These are phyloP conservation scores for Suhomyces xylopsoci DNA, from an alignment of 805 yeast genomes.

Conservation along the genomic window DNA sequence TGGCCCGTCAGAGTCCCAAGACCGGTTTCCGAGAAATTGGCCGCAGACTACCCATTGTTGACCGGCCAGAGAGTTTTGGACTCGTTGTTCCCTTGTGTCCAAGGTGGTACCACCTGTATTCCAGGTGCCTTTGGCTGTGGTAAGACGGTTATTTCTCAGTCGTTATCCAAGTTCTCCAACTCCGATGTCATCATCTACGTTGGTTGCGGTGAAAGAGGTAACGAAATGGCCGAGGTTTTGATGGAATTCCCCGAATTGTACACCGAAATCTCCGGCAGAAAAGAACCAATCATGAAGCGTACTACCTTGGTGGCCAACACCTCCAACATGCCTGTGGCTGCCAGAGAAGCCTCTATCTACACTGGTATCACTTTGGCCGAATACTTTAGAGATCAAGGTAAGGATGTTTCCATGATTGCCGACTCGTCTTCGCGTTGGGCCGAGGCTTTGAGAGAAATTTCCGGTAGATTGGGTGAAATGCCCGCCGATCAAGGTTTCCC, in stretches of 20 bases:
- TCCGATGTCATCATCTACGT: conserved; percentile 95
- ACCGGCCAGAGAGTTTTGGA: conserved; percentile 99
- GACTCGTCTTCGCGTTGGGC: conserved; percentile 99
- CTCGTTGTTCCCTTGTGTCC: conserved; percentile 97
- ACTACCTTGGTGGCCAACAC: conserved; percentile 98
- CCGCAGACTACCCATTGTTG: conserved; percentile 92
- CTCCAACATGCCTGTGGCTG: conserved; percentile 99
- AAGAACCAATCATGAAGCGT: conserved; percentile 99
- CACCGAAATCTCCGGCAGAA: conserved; percentile 86
- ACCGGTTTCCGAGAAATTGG: conserved; percentile 90
- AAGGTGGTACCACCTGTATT: conserved; percentile 99
- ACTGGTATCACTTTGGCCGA: conserved; percentile 99
- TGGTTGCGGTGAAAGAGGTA: conserved; percentile 96
- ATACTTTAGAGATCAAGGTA: conserved; percentile 99
- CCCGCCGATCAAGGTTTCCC: conserved; percentile 99
- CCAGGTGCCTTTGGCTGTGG: conserved; percentile 99
- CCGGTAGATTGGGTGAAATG: conserved; percentile 99
- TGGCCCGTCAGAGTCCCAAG: conserved; percentile 99
- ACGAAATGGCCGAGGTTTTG: conserved; percentile 98
- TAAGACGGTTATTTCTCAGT: conserved; percentile 96
- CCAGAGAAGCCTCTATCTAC: conserved; percentile 98
- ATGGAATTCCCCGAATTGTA: conserved; percentile 99
- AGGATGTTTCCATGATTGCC: conserved; percentile 98
- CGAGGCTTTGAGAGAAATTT: conserved; percentile 98
- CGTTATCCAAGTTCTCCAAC: conserved; percentile 94